A percentile compares a stretch with the other conserved stretches of the same genome.
Conservation (phyloP, 2,329 filamentous ascomycete species). For the Botrytis galanthina region DNA sequence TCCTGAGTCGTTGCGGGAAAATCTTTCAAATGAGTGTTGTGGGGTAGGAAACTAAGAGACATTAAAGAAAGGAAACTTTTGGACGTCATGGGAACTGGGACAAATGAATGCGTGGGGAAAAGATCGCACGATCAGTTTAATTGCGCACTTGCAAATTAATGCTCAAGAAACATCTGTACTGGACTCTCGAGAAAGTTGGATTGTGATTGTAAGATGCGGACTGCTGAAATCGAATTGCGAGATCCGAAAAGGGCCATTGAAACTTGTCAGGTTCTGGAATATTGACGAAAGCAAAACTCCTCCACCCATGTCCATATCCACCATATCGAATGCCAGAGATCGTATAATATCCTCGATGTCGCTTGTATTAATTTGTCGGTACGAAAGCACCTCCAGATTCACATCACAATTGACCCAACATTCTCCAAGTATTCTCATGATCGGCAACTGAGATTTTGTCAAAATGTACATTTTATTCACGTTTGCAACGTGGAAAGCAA, state of each 20-base stretch:
- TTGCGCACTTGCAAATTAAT: constrained; percentile 3
- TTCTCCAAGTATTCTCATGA: constrained; percentile 11
- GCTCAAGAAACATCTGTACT: neutral
- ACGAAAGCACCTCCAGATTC: constrained; percentile 2
- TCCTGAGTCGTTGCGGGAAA: neutral
- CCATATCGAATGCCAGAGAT: neutral
- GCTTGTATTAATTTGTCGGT: neutral
- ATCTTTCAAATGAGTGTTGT: neutral
- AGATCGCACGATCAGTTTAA: neutral
- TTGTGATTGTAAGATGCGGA: neutral
- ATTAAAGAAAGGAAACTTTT: too few relatives aligned
- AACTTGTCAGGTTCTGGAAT: neutral
- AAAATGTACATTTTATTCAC: constrained; percentile 21
- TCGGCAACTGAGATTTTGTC: constrained; percentile 17
- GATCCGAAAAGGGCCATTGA: neutral
- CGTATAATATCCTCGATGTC: neutral
- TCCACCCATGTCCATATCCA: neutral
- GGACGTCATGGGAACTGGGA: neutral
- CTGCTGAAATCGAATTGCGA: neutral
- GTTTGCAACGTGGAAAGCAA: constrained; percentile 20
- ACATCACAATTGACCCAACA: constrained; percentile 15
- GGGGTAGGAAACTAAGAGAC: neutral
- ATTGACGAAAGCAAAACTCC: neutral
- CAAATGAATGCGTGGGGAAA: neutral
- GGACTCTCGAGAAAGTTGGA: neutral